Evolutionary conservation across 2,329 filamentous ascomycete species (phyloP).

Genomic region (Ambrosiella cleistominuta): DNA sequence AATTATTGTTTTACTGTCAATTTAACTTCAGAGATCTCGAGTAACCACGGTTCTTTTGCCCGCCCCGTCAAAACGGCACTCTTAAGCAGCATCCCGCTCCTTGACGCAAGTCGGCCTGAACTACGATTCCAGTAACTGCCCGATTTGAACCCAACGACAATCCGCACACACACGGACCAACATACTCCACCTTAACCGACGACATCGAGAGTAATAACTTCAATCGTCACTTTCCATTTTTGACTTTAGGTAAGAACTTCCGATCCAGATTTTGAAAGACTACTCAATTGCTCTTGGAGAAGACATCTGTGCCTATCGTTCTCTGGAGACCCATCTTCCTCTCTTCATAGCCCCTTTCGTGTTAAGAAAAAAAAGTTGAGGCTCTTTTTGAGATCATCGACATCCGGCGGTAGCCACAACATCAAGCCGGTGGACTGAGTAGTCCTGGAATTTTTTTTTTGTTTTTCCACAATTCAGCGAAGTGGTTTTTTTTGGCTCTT

Average conservation of each 20-base stretch:
- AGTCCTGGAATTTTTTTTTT: neutral
- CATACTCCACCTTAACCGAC: neutral
- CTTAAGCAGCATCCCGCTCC: neutral
- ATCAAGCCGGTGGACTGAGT: no score
- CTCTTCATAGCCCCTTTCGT: neutral
- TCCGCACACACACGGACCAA: constrained; percentile 1
- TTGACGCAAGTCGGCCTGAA: constrained; percentile 5
- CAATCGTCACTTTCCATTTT: neutral
- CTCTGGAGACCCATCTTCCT: neutral
- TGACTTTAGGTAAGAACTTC: neutral
- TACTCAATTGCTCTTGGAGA: neutral
- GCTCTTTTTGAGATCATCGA: neutral
- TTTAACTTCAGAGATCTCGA: neutral
- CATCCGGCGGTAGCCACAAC: neutral
- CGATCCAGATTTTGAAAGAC: neutral
- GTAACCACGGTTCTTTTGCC: neutral
- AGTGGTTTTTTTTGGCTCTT: neutral
- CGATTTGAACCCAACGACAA: constrained; percentile 4
- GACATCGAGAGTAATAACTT: neutral
- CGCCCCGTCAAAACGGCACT: neutral
- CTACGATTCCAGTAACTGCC: constrained; percentile 2
- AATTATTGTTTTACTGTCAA: neutral
- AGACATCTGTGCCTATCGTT: neutral
- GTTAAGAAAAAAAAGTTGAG: neutral
- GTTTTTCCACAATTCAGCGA: neutral